Percentiles rank a stretch among this genome's conserved stretches.
phyloP scores from a whole-genome alignment of 441 rosid genomes.

The Rhodomyrtus psidioides region DNA sequence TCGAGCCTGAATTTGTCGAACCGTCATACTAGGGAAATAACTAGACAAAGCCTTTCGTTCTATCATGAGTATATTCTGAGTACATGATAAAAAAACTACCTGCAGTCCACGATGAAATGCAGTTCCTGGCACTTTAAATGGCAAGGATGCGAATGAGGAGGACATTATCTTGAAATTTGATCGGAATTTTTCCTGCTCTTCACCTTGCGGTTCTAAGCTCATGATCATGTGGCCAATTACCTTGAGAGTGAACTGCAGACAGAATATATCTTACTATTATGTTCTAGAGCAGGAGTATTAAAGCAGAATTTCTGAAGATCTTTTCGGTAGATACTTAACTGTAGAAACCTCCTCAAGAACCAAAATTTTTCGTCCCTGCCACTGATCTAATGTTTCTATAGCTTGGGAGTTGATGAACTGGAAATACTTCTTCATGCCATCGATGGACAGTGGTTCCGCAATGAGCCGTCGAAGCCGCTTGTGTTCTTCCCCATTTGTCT shows the following conservation, averaged over 20 bases:
- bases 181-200: slow-evolving; percentile 55
- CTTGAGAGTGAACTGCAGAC: slow-evolving; percentile 52
- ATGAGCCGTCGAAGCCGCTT: slow-evolving; percentile 46
- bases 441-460: slow-evolving; percentile 50
- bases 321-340: slow-evolving; percentile 22
- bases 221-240: slow-evolving; percentile 65
- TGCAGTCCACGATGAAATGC: slow-evolving; percentile 45
- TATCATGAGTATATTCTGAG: not conserved
- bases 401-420: slow-evolving; percentile 47
- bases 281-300: not conserved
- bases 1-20: slow-evolving; percentile 31
- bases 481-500: slow-evolving; percentile 49
- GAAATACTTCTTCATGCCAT: slow-evolving; percentile 50
- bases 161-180: slow-evolving; percentile 55
- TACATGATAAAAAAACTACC: slow-evolving; percentile 15
- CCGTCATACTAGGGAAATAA: not conserved
- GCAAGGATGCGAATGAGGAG: slow-evolving; percentile 53
- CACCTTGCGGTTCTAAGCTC: slow-evolving; percentile 56
- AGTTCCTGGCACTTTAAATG: slow-evolving; percentile 59
- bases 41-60: not conserved
- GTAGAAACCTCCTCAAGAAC: slow-evolving; percentile 66
- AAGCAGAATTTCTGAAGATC: not conserved
- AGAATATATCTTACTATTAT: not conserved
- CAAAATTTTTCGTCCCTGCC: slow-evolving; percentile 30
- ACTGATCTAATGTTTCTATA: slow-evolving; percentile 34